These are phyloP conservation scores for Cystofilobasidium bisporidii DNA, from an alignment of 768 basidiomycete species.

Conservation along the genomic window DNA sequence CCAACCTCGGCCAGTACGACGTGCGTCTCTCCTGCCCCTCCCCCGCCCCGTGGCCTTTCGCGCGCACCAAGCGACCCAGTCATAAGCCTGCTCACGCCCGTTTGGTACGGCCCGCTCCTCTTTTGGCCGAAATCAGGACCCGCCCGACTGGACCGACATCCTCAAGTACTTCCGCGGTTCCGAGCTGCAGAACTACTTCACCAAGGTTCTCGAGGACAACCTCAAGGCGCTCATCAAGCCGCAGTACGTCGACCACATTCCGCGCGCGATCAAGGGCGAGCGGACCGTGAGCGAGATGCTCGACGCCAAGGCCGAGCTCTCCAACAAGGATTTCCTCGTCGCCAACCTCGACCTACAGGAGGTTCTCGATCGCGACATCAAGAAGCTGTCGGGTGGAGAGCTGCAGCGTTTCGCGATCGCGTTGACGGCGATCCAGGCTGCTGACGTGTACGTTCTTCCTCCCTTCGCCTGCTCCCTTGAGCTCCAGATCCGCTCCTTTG, in stretches of 20 bases:
- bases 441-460: conserved; percentile 68
- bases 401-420: conserved; percentile 97
- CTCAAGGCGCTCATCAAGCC: conserved; percentile 98
- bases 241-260: conserved; percentile 99
- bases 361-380: conserved; percentile 73
- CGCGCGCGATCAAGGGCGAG: conserved; percentile 81
- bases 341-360: conserved; percentile 78
- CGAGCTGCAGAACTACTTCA: conserved; percentile 98
- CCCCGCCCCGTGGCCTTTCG: too few relatives aligned
- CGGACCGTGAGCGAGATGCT: conserved; percentile 86
- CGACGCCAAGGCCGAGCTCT: conserved; percentile 73
- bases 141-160: conserved; percentile 98
- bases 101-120: too few relatives aligned
- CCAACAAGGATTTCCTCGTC: conserved; percentile 79
- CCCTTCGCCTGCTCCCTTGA: too few relatives aligned
- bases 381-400: conserved; percentile 88
- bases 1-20: conserved; percentile 93
- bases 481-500: too few relatives aligned
- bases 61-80: too few relatives aligned
- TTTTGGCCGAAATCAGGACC: conserved; percentile 52
- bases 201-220: conserved; percentile 96
- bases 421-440: conserved; percentile 86
- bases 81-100: too few relatives aligned
- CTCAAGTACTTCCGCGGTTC: conserved; percentile 97
- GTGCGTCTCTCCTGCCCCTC: conserved; percentile 45